phyloP scores from a whole-genome alignment of 176 grass and related monocot species.

The Oryza rufipogon region DNA sequence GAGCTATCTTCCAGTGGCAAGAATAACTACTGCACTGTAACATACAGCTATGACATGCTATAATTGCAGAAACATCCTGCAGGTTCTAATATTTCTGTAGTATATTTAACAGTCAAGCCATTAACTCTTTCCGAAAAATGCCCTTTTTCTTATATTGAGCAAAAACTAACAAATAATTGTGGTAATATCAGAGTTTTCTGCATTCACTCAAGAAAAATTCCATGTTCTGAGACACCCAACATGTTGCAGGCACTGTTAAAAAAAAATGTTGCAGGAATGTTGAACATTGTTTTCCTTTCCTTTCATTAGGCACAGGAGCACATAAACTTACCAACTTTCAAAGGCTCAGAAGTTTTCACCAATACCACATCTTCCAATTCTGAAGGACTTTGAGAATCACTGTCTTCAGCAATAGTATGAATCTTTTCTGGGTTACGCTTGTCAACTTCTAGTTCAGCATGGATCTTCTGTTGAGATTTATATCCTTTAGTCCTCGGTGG shows the following conservation, averaged over 20 bases:
- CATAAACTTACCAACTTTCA: slow-evolving; percentile 47
- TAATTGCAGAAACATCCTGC: slow-evolving; percentile 22
- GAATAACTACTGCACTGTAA: slow-evolving; percentile 22
- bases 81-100: slow-evolving; percentile 30
- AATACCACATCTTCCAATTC: slow-evolving; percentile 25
- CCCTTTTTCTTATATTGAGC: slow-evolving; percentile 13
- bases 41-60: slow-evolving; percentile 29
- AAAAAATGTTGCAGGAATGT: background rate
- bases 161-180: slow-evolving; percentile 5
- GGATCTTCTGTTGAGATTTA: slow-evolving; percentile 20
- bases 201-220: slow-evolving; percentile 10
- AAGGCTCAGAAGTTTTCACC: slow-evolving; percentile 23
- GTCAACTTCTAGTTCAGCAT: background rate
- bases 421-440: background rate
- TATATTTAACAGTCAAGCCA: background rate
- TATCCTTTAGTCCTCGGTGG: slow-evolving; percentile 24
- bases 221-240: background rate
- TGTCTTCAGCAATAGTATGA: slow-evolving; percentile 19
- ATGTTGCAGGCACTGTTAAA: background rate
- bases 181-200: background rate
- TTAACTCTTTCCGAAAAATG: background rate
- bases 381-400: slow-evolving; percentile 29
- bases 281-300: slow-evolving; percentile 13
- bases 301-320: slow-evolving; percentile 26
- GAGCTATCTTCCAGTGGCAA: slow-evolving; percentile 22